phyloP scores from a whole-genome alignment of 768 basidiomycete species.

The Collybiopsis confluens region DNA sequence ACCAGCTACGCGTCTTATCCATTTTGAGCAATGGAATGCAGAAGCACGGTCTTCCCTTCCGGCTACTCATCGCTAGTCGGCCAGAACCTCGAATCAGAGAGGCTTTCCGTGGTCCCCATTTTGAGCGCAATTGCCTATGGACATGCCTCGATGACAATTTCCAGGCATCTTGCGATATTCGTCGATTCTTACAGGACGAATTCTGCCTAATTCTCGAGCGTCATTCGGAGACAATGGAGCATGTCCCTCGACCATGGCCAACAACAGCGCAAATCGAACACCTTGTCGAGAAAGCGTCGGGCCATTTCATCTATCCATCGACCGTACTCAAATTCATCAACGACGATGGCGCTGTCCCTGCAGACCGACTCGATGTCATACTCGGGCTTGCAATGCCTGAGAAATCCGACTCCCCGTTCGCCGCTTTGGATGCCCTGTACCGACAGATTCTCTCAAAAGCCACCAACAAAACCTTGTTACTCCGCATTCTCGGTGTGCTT shows the following conservation, averaged over 20 bases:
- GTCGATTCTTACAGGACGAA: conserved; percentile 11
- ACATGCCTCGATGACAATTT: background rate
- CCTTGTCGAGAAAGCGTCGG: conserved; percentile 12
- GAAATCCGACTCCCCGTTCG: background rate
- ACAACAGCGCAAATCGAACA: conserved; percentile 11
- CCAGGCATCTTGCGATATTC: conserved; percentile 14
- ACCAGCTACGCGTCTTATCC: background rate
- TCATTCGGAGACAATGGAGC: conserved; percentile 4
- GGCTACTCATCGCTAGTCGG: background rate
- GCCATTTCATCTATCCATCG: background rate
- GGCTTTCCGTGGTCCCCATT: background rate
- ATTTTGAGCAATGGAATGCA: background rate
- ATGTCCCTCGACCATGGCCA: conserved; percentile 16
- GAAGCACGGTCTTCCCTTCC: background rate
- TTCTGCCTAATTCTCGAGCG: conserved; percentile 11
- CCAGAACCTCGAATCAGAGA: background rate
- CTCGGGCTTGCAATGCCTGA: background rate
- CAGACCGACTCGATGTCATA: background rate
- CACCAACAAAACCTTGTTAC: background rate
- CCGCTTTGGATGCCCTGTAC: background rate
- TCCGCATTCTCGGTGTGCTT: background rate
- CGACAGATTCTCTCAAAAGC: background rate
- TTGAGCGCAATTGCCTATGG: background rate
- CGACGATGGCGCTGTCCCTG: background rate
- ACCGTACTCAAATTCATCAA: background rate